Base-by-base conservation (phyloP, 306 rosid genomes). In the Malus sieversii region DNA sequence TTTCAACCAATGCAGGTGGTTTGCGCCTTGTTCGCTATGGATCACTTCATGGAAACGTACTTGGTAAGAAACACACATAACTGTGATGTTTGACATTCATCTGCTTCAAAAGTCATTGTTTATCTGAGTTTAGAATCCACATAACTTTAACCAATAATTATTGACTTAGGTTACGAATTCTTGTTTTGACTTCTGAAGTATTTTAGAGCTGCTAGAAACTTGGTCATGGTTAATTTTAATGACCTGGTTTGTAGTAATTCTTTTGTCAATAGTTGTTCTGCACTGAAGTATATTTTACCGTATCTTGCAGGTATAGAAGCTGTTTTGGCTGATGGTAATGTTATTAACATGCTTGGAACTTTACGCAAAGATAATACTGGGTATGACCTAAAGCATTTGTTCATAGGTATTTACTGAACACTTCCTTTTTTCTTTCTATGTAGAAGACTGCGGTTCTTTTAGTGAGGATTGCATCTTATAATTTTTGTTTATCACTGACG, bases 1-100 rank as follows among this genome's bases (percentile, higher is more conserved):
- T 94, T 83, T 92, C 98, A 75, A 94, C 97, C 53, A 94, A 94
- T 86, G 97, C 98, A 40, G 98, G 98, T 75, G 98, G 98, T 84
- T 86, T 94, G 88, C 93, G 96, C 77, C 96, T 94, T 68, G 72
- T 92, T 68, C 96, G 97, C 53, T 94, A 94, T 63, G 98, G 98
- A 86, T 92, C 98, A 58, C 97, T 94, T 83, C 98, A 94, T 78
- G 97, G 96, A 81, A 92, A 27, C 72, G 87, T 94, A 75, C 96
- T 94, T 79, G 98, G 98, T 94, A 78, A 82, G 89, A 68, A 80
- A 61, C 64, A 29, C 9, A 81, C 25, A 66, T 57, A 27, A 57
- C 66, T 82, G 53, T 27, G 52, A 22, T 74, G 57, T 42, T 59
- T 51, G 57, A 75, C 73, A 65, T 14, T 75, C 63, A 18, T 79